phyloP scores from a whole-genome alignment of 345 rosid species.

The Citrus inodora region DNA sequence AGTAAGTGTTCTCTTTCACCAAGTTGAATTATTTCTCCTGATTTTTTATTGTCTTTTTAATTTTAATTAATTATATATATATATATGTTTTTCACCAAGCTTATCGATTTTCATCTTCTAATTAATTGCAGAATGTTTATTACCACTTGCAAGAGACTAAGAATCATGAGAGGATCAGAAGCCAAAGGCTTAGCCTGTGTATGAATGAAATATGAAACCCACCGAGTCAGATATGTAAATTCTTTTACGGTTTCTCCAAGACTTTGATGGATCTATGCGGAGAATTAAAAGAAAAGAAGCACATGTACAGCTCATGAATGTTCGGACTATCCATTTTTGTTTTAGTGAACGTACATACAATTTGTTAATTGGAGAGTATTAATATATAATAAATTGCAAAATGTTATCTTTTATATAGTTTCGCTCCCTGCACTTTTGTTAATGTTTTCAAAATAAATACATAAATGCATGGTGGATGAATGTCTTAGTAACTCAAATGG shows the following conservation, averaged over 20 bases:
- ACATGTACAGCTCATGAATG: background rate
- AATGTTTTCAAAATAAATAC: no score
- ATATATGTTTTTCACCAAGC: no score
- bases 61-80: no score
- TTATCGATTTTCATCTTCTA: background rate
- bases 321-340: background rate
- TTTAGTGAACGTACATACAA: background rate
- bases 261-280: no score
- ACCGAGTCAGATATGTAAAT: background rate
- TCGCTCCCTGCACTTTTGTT: no score
- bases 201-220: background rate
- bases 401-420: no score
- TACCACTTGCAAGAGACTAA: constrained; percentile 59
- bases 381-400: background rate
- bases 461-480: no score
- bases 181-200: constrained; percentile 40
- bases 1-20: constrained; percentile 27
- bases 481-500: no score
- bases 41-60: no score
- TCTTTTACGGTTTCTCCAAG: background rate
- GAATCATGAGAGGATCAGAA: constrained; percentile 66
- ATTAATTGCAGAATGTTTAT: constrained; percentile 46
- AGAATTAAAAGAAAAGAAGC: no score
- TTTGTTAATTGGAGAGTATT: background rate
- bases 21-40: no score